A percentile compares a stretch with the other conserved stretches of the same genome.
phyloP scores from a whole-genome alignment of 129 eudicot genomes.

The Helianthus tuberosus region DNA sequence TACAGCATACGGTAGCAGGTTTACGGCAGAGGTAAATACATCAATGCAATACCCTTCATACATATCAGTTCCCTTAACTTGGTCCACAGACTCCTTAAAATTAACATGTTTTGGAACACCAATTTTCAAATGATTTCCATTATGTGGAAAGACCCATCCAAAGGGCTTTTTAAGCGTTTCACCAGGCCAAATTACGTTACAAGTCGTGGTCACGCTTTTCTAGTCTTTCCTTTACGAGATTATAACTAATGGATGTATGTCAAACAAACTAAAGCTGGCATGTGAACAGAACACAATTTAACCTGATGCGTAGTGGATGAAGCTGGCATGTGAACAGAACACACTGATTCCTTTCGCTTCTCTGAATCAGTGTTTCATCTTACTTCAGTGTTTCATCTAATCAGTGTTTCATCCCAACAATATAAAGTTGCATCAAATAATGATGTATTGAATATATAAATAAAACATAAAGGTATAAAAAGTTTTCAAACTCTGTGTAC shows the following conservation, averaged over 20 bases:
- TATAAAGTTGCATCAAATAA: conserved; percentile 36
- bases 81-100: conserved; percentile 57
- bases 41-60: conserved; percentile 78
- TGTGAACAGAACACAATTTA: not conserved
- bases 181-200: conserved; percentile 78
- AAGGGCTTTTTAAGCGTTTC: conserved; percentile 61
- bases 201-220: conserved; percentile 31
- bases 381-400: no score
- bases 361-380: no score
- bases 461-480: not conserved
- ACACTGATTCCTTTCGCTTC: no score
- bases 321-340: no score
- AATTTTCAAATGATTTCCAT: conserved; percentile 57
- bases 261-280: conserved; percentile 83
- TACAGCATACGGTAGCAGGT: conserved; percentile 77
- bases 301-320: not conserved
- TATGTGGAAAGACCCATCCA: conserved; percentile 91
- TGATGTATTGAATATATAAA: conserved; percentile 16
- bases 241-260: conserved; percentile 61
- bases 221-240: conserved; percentile 44
- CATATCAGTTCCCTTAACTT: conserved; percentile 41
- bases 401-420: conserved; percentile 16
- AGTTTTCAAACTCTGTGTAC: conserved; percentile 31
- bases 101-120: conserved; percentile 70
- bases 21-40: conserved; percentile 72